Evolutionary conservation across 495 filamentous ascomycete species (phyloP), one percentile per base, ranked within the genome.

Genomic region (Glarea lozoyensis): DNA sequence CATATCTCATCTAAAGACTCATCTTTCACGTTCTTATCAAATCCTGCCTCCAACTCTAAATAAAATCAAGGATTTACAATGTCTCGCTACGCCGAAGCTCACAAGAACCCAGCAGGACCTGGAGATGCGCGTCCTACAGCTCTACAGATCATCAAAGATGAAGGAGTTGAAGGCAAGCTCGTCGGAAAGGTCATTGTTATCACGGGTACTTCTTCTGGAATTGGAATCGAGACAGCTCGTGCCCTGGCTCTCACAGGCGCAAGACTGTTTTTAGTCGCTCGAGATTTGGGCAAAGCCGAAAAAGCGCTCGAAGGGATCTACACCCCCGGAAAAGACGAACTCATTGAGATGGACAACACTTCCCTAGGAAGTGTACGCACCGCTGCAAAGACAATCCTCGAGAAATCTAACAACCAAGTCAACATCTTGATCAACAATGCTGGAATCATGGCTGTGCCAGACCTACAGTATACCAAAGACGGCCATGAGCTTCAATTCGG

Each of bases 401-500:
- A 24, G 4, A 41, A 45, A 41, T 64, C 61, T 10, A 37, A 25
- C 10, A 31, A 37, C 31, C 19, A 25, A 25, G 33, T 80, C 5
- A 69, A 80, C 42, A 45, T 68, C 22, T 59, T 84, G 7, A 62
- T 80, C 36, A 69, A 73, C 54, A 82, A 81, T 43, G 78, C 77
- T 2, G 75, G 78, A 22, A 62, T 75, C 37, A 74, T 79, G 71
- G 72, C 60, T 0, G 48, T 64, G 9, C 63, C 72, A 1, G 57
- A 53, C 3, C 40, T 45, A 23, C 44, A 54, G 0, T 51, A 45
- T 1, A 79, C 78, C 2, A 52, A 61, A n/a, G 76, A 84, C 10
- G 77, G 79, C 21, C 78, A 75, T 53, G 81, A 86, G 52, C 63
- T 79, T 23, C 76, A 82, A 42, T 76, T 85, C 48, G 79, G 76